Evolutionary conservation across 495 filamentous ascomycete species (phyloP).

Genomic region (Neurospora sp.): DNA sequence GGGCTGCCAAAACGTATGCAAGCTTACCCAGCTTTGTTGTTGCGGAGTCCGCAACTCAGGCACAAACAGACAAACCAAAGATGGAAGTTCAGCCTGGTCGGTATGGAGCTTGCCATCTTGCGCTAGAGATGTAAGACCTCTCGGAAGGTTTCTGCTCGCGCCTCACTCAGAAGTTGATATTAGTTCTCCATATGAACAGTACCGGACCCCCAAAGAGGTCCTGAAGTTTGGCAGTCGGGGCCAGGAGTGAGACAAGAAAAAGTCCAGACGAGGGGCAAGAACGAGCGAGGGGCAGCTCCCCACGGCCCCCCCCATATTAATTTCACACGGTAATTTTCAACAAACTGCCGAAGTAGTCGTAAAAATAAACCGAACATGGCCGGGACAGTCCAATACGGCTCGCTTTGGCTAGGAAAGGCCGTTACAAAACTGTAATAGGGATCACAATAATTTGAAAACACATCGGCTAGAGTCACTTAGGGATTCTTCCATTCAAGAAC

Average conservation of each 20-base stretch:
- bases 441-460: neutral
- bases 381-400: too few relatives aligned
- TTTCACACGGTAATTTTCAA: neutral
- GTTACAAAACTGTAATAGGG: too few relatives aligned
- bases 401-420: too few relatives aligned
- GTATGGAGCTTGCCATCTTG: neutral
- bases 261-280: neutral
- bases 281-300: neutral
- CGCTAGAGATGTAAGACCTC: neutral
- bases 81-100: neutral
- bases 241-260: neutral
- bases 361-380: too few relatives aligned
- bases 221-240: neutral
- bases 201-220: neutral
- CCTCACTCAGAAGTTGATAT: neutral
- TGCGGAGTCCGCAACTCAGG: neutral
- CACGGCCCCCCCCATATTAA: neutral
- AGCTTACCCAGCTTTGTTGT: neutral
- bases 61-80: neutral
- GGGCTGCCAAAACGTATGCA: neutral
- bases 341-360: neutral
- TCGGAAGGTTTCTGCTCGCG: neutral
- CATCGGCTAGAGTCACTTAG: too few relatives aligned
- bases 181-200: neutral
- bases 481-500: too few relatives aligned